Evolutionary conservation across 2,329 filamentous ascomycete species (phyloP), one percentile per base, ranked within the genome.

Genomic region (Celoporthe dispersa): DNA sequence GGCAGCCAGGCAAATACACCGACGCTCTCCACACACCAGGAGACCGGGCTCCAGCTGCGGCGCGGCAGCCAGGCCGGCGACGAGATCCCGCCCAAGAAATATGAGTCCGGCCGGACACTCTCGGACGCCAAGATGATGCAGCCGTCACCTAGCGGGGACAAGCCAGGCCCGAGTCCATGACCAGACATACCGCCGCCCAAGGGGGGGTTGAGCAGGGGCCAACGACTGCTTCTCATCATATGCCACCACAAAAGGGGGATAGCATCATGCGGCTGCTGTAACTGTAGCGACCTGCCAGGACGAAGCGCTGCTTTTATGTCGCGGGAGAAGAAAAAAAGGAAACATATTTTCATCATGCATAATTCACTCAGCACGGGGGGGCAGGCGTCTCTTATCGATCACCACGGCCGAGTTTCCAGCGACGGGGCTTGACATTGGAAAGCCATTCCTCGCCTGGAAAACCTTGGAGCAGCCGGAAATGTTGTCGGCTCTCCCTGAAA

Each of bases 1-100:
- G 88, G 89, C 14, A 91, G 88, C 75, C 89, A 91, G 75, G 86
- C 88, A 11, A 90, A 89, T 75, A 91, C 89, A 0, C 89, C 89
- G 16, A 91, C 88, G 0, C 79, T 85, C 33, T 79, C 84, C 28
- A 84, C 85, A 70, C 83, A 85, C 63, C 84, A 85, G 64, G 87
- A 88, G 60, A 76, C 80, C 0, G 83, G 81, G 1, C 72, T 48
- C 44, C 16, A 83, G 44, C 78, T 83, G 73, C 79, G 84, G 59
- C 82, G 84, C 35, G 84, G 82, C 7, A 88, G 86, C 70, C 83
- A 86, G 66, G 86, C 87, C 71, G 76, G 75, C 70, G 61, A 72
- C 69, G 55, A 71, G 64, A 70, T 69, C 12, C 63, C 66, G 60
- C 66, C 73, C 33, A 81, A 79, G 71, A 83, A 81, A 66, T 78